Conservation (phyloP, 2,329 filamentous ascomycete species). For the Apiospora saccharicola region DNA sequence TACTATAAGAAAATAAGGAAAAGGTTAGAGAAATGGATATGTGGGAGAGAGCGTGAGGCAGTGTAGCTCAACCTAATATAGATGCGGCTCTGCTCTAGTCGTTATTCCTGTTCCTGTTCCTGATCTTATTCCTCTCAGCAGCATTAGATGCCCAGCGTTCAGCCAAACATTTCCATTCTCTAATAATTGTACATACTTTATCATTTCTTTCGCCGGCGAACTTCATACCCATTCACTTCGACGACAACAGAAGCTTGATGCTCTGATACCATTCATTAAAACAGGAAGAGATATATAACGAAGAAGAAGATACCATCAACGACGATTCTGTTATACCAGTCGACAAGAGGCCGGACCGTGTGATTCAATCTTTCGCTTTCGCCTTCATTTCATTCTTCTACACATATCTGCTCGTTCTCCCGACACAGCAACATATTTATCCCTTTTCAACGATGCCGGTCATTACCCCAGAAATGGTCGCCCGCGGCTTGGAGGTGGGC, state of each 20-base stretch:
- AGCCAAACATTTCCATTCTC: neutral
- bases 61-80: neutral
- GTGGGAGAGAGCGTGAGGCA: neutral
- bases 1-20: neutral
- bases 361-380: neutral
- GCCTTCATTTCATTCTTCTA: neutral
- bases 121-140: neutral
- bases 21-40: neutral
- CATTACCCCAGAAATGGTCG: conserved; percentile 12
- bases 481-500: conserved; percentile 10
- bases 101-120: neutral
- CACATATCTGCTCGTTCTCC: neutral
- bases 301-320: neutral
- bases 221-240: neutral
- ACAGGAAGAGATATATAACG: neutral
- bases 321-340: neutral
- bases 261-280: conserved; percentile 7
- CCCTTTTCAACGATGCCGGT: neutral
- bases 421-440: neutral
- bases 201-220: conserved; percentile 5
- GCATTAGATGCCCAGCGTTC: neutral
- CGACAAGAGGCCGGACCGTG: neutral
- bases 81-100: conserved; percentile 8
- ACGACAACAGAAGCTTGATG: neutral
- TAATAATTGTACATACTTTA: conserved; percentile 12